A percentile compares a stretch with the other conserved stretches of the same genome.
Evolutionary conservation across 1,284 basidiomycete species (phyloP).

Genomic region (Apiotrichum sp.): DNA sequence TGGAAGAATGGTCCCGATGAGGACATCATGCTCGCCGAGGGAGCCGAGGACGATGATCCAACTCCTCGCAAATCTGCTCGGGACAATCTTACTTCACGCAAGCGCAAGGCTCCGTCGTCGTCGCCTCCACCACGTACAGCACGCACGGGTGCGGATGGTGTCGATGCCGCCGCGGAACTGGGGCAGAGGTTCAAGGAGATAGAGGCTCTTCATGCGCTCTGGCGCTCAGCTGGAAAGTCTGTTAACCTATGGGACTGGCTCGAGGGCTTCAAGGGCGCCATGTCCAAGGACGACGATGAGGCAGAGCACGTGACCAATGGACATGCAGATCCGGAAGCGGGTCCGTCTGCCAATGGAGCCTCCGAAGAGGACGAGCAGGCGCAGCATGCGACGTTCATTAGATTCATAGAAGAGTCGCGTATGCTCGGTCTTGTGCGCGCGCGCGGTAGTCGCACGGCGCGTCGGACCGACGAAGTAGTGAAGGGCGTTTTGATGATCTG

Average conservation of each 20-base stretch:
- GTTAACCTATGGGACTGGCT: conserved; percentile 46
- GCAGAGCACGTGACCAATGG: no score
- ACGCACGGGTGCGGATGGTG: not conserved
- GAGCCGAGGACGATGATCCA: no score
- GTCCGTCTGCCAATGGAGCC: no score
- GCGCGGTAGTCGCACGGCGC: conserved; percentile 23
- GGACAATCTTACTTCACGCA: no score
- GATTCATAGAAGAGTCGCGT: conserved; percentile 41
- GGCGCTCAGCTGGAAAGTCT: conserved; percentile 32
- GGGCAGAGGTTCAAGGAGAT: conserved; percentile 23
- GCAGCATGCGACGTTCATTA: conserved; percentile 38
- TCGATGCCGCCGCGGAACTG: not conserved
- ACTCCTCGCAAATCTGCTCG: no score
- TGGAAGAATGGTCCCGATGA: not conserved
- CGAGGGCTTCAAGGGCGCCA: conserved; percentile 27
- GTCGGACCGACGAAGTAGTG: conserved; percentile 36
- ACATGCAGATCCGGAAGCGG: no score
- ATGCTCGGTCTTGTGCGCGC: conserved; percentile 40
- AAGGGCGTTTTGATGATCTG: conserved; percentile 34
- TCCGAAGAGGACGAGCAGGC: conserved; percentile 18
- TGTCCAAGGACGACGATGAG: conserved; percentile 13
- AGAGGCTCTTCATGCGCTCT: conserved; percentile 31
- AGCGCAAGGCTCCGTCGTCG: no score
- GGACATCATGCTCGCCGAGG: not conserved
- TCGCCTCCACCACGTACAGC: no score